phyloP scores from a whole-genome alignment of 257 asterid genomes.

The Petrea volubilis region DNA sequence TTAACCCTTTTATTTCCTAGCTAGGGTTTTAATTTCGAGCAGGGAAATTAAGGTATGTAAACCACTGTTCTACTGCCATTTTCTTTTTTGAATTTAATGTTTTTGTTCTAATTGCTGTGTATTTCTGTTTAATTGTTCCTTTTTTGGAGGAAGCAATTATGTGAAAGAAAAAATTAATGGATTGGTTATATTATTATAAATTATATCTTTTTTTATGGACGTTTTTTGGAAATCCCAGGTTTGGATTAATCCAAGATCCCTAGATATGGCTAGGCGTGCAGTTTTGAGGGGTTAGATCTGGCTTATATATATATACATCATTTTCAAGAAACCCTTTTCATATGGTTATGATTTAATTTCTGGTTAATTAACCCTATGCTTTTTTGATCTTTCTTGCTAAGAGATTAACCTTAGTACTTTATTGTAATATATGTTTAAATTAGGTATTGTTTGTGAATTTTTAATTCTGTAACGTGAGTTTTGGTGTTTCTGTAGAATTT shows the following conservation, averaged over 20 bases:
- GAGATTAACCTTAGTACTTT: not conserved
- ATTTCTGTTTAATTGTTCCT: not conserved
- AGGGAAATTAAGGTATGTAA: not conserved
- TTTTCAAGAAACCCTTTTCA: slow-evolving; percentile 1
- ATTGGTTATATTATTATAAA: not conserved
- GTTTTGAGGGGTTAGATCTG: not conserved
- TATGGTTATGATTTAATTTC: not conserved
- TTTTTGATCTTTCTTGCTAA: not conserved
- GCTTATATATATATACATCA: not conserved
- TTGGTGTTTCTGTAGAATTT: not conserved
- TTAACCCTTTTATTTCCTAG: not conserved
- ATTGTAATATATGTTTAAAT: too few species aligned
- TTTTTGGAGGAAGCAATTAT: not conserved
- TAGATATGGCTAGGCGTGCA: not conserved
- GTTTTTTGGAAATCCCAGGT: not conserved
- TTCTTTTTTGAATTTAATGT: not conserved
- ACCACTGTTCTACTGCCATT: not conserved
- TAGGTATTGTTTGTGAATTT: too few species aligned
- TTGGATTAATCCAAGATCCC: not conserved
- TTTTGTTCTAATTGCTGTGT: not conserved
- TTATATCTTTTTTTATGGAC: not conserved
- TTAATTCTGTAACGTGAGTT: not conserved
- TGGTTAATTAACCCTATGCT: not conserved
- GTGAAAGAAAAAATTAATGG: not conserved
- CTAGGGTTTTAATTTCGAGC: not conserved